phyloP scores from a whole-genome alignment of 1,284 basidiomycete species.

The Pyrrhoderma noxium region DNA sequence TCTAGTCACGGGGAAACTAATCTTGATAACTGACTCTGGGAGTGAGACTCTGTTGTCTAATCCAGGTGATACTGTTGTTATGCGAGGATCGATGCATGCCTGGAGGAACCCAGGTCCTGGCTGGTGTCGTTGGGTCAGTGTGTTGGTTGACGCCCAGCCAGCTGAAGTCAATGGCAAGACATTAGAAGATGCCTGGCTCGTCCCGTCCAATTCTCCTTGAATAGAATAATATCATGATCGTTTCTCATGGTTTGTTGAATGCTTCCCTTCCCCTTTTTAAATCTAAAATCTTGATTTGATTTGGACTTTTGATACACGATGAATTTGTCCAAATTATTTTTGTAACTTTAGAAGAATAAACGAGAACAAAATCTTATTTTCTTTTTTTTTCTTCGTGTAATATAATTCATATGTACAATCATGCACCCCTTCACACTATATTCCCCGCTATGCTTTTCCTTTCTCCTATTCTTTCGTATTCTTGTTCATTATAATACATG shows the following conservation, averaged over 20 bases:
- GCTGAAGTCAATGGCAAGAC: conserved; percentile 38
- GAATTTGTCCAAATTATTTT: too few species aligned
- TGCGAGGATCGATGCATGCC: conserved; percentile 52
- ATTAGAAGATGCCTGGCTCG: conserved; percentile 28
- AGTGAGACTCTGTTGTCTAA: conserved; percentile 45
- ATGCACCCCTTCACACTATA: too few species aligned
- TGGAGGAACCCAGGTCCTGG: conserved; percentile 50
- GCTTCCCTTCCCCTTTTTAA: background rate
- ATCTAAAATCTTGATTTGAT: background rate
- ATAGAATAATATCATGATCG: too few species aligned
- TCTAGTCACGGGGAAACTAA: conserved; percentile 46
- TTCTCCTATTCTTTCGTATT: too few species aligned
- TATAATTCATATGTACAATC: too few species aligned
- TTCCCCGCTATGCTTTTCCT: too few species aligned
- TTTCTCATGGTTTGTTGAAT: conserved; percentile 2
- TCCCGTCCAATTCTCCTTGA: too few species aligned
- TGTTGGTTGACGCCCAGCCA: conserved; percentile 49
- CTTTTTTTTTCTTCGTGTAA: too few species aligned
- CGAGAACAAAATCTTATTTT: too few species aligned
- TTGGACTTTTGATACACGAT: too few species aligned
- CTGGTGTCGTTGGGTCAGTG: conserved; percentile 48
- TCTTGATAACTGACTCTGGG: conserved; percentile 51
- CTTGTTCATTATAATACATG: too few species aligned
- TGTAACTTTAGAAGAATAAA: too few species aligned
- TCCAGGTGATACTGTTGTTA: conserved; percentile 50